phyloP scores from a whole-genome alignment of 179 eudicot genomes.

The Actinidia arguta region DNA sequence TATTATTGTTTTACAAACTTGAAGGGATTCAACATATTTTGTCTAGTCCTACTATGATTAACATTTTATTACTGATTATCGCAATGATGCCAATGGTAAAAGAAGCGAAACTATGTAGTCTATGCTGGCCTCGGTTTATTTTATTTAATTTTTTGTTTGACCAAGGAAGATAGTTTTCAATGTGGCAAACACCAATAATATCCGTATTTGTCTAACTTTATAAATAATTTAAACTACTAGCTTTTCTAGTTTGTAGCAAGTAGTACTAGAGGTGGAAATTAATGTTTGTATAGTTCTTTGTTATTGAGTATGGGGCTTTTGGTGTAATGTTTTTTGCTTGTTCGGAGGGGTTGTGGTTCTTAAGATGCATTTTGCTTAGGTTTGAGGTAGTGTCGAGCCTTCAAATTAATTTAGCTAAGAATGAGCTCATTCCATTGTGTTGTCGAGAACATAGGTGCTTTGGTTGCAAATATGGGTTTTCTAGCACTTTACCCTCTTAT shows the following conservation, averaged over 20 bases:
- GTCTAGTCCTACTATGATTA: background rate
- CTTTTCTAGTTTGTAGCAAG: background rate
- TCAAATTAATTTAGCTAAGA: no score
- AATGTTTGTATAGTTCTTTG: no score
- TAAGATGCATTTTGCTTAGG: no score
- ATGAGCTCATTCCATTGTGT: no score
- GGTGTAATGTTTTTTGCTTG: no score
- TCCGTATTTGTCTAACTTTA: background rate
- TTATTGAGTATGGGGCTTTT: no score
- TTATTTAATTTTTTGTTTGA: background rate
- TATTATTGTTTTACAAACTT: conserved; percentile 20
- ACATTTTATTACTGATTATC: background rate
- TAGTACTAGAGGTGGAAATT: background rate
- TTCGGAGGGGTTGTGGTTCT: no score
- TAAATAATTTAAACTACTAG: background rate
- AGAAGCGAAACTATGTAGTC: background rate
- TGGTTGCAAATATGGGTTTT: no score
- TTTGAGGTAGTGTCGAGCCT: no score
- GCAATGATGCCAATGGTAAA: background rate
- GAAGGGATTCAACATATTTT: background rate
- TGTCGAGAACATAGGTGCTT: no score
- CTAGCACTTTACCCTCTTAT: no score
- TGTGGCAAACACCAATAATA: background rate
- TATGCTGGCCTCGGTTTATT: background rate
- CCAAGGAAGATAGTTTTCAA: background rate